Evolutionary conservation across 805 yeast species (phyloP).

Genomic region (Teunomyces tritomae): DNA sequence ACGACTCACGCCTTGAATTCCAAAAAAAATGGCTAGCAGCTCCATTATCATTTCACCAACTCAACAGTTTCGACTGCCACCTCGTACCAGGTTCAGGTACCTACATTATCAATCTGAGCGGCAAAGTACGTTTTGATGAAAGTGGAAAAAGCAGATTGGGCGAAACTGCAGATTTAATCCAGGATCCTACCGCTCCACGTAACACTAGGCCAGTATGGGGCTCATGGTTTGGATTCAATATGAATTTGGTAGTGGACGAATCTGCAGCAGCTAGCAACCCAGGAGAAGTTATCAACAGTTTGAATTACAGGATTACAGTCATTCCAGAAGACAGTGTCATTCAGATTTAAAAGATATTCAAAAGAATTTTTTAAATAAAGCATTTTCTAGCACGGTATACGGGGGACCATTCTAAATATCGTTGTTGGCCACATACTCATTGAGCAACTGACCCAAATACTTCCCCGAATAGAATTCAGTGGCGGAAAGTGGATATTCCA

Average conservation of each 20-base stretch:
- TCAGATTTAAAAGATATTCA: slow-evolving; percentile 9
- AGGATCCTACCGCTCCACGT: slow-evolving; percentile 11
- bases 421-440: slow-evolving; percentile 24
- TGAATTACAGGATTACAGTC: slow-evolving; percentile 66
- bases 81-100: slow-evolving; percentile 63
- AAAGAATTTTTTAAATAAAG: slow-evolving; percentile 2
- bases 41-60: slow-evolving; percentile 59
- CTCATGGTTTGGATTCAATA: slow-evolving; percentile 64
- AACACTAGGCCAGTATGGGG: slow-evolving; percentile 59
- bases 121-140: slow-evolving; percentile 73
- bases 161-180: slow-evolving; percentile 54
- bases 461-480: slow-evolving; percentile 27
- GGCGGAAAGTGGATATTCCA: slow-evolving; percentile 17
- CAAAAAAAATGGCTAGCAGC: slow-evolving; percentile 57
- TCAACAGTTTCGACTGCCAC: slow-evolving; percentile 66
- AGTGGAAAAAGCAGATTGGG: slow-evolving; percentile 67
- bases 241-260: slow-evolving; percentile 61
- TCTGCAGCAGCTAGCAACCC: slow-evolving; percentile 23
- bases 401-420: slow-evolving; percentile 8
- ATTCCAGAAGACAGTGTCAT: slow-evolving; percentile 53
- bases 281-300: slow-evolving; percentile 51
- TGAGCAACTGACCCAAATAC: slow-evolving; percentile 34
- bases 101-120: slow-evolving; percentile 48
- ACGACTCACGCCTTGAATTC: slow-evolving; percentile 44
- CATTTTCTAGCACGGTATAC: background rate